Evolutionary conservation across 352 stramenopile species (phyloP).

Genomic region (Phytophthora palmivora): DNA sequence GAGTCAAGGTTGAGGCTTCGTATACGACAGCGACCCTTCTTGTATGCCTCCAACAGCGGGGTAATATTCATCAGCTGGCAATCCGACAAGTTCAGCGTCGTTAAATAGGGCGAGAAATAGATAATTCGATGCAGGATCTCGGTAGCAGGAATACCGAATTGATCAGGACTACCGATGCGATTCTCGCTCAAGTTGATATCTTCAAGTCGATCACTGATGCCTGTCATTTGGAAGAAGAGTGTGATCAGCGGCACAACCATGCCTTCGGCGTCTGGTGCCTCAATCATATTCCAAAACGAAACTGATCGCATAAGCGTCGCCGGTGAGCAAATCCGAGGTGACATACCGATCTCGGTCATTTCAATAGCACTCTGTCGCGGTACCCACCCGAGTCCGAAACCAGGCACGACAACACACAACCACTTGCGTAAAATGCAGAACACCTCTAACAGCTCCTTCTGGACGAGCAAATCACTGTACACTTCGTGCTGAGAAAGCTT

Average conservation of each 20-base stretch:
- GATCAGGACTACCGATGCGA: conserved; percentile 58
- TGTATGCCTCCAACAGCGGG: conserved; percentile 56
- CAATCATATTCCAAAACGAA: conserved; percentile 66
- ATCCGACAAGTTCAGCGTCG: conserved; percentile 51
- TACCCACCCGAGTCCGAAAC: conserved; percentile 65
- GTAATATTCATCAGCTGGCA: conserved; percentile 63
- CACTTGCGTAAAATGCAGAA: conserved; percentile 65
- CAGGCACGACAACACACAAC: conserved; percentile 59
- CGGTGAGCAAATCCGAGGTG: conserved; percentile 55
- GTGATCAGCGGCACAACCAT: conserved; percentile 62
- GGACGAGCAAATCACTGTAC: conserved; percentile 46
- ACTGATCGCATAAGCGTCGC: conserved; percentile 49
- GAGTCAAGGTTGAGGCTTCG: conserved; percentile 57
- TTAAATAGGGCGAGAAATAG: conserved; percentile 67
- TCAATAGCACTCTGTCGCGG: conserved; percentile 52
- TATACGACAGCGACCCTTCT: conserved; percentile 54
- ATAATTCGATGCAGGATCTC: conserved; percentile 64
- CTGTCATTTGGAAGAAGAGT: conserved; percentile 64
- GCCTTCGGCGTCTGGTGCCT: conserved; percentile 47
- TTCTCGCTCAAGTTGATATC: conserved; percentile 67
- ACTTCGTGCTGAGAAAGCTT: conserved; percentile 52
- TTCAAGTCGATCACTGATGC: conserved; percentile 59
- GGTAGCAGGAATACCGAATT: conserved; percentile 55
- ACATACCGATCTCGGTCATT: conserved; percentile 62
- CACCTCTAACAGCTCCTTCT: conserved; percentile 59